These are phyloP conservation scores for Alternaria hordeiaustralica DNA, from an alignment of 2,329 filamentous ascomycete genomes.

Conservation along the genomic window DNA sequence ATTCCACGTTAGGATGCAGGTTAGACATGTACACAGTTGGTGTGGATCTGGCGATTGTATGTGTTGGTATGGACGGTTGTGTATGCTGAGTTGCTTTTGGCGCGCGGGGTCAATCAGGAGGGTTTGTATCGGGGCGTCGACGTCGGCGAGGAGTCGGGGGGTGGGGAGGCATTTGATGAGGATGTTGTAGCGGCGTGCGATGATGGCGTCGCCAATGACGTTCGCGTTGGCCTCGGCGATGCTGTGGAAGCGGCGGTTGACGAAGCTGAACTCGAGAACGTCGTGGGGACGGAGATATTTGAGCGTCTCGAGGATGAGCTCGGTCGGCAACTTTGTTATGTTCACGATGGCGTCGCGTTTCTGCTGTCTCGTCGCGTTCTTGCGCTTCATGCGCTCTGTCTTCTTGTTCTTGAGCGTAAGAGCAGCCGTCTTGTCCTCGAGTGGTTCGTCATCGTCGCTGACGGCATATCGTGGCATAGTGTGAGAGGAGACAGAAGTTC, in stretches of 20 bases:
- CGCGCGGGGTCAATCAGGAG: constrained; percentile 52
- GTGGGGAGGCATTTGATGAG: constrained; percentile 60
- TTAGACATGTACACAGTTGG: constrained; percentile 63
- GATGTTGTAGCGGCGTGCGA: constrained; percentile 57
- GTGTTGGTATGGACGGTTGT: constrained; percentile 61
- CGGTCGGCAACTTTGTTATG: constrained; percentile 59
- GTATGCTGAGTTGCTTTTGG: constrained; percentile 54
- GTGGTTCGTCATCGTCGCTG: constrained; percentile 49
- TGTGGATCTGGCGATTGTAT: constrained; percentile 55
- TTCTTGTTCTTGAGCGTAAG: constrained; percentile 61
- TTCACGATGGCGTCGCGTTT: constrained; percentile 41
- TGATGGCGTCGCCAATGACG: constrained; percentile 54
- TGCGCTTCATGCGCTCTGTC: constrained; percentile 57
- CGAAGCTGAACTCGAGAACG: constrained; percentile 54
- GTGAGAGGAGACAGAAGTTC: neutral
- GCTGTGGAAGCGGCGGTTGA: constrained; percentile 51
- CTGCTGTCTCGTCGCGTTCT: constrained; percentile 40
- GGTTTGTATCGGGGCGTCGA: constrained; percentile 47
- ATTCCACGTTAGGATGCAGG: constrained; percentile 64
- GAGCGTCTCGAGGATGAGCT: constrained; percentile 60
- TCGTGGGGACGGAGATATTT: constrained; percentile 59
- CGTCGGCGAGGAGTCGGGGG: constrained; percentile 54
- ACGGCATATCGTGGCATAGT: constrained; percentile 31
- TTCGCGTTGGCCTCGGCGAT: constrained; percentile 56
- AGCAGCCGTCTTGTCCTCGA: constrained; percentile 59